Conservation (phyloP, 75 land plant genomes). For the Sequoiadendron giganteum region DNA sequence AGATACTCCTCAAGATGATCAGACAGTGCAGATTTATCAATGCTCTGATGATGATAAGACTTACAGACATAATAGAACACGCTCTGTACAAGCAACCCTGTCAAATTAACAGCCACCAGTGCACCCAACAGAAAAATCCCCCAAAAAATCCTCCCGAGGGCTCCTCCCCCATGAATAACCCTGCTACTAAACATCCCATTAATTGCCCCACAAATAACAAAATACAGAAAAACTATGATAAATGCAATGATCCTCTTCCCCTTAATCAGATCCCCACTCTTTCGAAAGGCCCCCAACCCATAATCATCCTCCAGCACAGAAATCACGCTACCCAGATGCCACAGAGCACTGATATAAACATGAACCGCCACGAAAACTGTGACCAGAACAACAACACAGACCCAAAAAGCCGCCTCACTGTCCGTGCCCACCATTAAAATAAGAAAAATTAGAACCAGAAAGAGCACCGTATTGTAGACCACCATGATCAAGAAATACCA, state of each 20-base stretch:
- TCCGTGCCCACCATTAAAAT: slow-evolving; percentile 19
- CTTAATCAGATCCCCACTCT: slow-evolving; percentile 63
- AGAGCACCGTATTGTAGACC: slow-evolving; percentile 45
- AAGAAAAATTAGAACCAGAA: slow-evolving; percentile 25
- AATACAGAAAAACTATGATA: slow-evolving; percentile 49
- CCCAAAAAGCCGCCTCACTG: slow-evolving; percentile 6
- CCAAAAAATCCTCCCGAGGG: slow-evolving; percentile 26
- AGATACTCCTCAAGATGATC: slow-evolving; percentile 94
- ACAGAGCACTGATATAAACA: slow-evolving; percentile 61
- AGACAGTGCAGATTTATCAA: slow-evolving; percentile 78
- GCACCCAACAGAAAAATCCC: slow-evolving; percentile 52
- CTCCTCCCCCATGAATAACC: slow-evolving; percentile 33
- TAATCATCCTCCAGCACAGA: slow-evolving; percentile 84
- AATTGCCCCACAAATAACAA: slow-evolving; percentile 27
- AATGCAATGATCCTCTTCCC: slow-evolving; percentile 55
- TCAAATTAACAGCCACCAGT: slow-evolving; percentile 60
- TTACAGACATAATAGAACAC: slow-evolving; percentile 95
- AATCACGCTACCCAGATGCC: slow-evolving; percentile 94
- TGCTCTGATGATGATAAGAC: slow-evolving; percentile 76
- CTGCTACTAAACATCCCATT: slow-evolving; percentile 20
- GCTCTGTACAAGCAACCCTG: slow-evolving; percentile 84
- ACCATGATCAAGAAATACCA: slow-evolving; percentile 71
- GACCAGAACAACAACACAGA: not conserved
- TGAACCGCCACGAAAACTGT: slow-evolving; percentile 34
- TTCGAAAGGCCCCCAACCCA: slow-evolving; percentile 71